A percentile compares a stretch with the other conserved stretches of the same genome.
These are phyloP conservation scores for Prinsepia uniflora DNA, from an alignment of 306 rosid species.

Conservation along the genomic window DNA sequence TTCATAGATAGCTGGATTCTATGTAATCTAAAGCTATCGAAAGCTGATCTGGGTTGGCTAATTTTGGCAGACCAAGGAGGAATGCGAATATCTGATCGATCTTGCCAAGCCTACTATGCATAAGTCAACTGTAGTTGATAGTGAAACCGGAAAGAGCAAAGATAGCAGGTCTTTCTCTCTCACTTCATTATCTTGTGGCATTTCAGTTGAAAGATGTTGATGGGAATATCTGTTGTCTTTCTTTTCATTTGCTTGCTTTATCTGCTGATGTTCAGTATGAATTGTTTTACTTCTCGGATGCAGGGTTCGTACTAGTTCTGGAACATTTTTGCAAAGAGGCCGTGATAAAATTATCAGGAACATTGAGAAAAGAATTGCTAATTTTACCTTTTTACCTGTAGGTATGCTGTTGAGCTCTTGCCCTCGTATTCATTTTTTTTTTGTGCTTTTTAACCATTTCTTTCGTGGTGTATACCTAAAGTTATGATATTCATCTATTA, in stretches of 20 bases:
- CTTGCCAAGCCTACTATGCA: constrained; percentile 83
- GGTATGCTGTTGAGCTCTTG: constrained; percentile 45
- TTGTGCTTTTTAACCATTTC: constrained; percentile 17
- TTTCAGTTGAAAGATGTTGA: constrained; percentile 18
- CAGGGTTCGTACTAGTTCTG: constrained; percentile 96
- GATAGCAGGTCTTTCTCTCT: constrained; percentile 78
- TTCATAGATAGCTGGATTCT: background rate
- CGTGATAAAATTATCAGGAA: constrained; percentile 73
- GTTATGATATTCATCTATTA: constrained; percentile 10
- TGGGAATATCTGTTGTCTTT: constrained; percentile 13
- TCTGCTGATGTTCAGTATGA: background rate
- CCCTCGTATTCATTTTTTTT: background rate
- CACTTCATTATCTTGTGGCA: constrained; percentile 10
- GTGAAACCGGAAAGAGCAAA: constrained; percentile 87
- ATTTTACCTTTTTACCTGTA: constrained; percentile 76
- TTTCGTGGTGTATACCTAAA: background rate
- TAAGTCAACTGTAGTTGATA: constrained; percentile 83
- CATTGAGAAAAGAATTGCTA: constrained; percentile 81
- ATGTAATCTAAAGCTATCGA: constrained; percentile 13
- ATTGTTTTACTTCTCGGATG: background rate
- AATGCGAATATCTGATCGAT: constrained; percentile 72
- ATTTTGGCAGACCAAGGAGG: constrained; percentile 71
- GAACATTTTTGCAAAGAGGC: constrained; percentile 90
- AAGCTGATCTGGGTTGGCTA: constrained; percentile 33
- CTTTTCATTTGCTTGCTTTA: background rate